phyloP scores from a whole-genome alignment of 176 grass and related monocot genomes.

The Phyllostachys edulis region DNA sequence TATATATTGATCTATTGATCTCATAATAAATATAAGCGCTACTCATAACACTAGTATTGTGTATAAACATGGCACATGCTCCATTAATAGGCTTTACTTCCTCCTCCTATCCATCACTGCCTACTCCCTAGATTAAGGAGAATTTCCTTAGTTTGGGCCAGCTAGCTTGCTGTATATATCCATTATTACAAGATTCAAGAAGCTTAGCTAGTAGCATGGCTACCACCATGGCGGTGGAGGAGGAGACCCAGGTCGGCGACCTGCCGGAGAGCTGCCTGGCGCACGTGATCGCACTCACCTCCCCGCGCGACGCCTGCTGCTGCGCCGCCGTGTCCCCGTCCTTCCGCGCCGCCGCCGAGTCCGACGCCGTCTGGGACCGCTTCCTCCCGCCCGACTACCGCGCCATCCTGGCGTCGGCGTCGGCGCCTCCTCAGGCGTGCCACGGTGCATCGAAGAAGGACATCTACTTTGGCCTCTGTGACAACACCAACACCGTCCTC shows the following conservation, averaged over 20 bases:
- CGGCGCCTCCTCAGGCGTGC: not conserved
- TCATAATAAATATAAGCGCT: too few species aligned
- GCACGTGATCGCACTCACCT: slow-evolving; percentile 45
- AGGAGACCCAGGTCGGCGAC: slow-evolving; percentile 1
- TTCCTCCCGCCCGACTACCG: slow-evolving; percentile 40
- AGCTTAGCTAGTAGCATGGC: not conserved
- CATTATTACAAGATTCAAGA: not conserved
- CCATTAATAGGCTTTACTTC: not conserved
- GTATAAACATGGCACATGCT: not conserved
- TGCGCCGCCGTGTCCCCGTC: slow-evolving; percentile 37
- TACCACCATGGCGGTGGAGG: not conserved
- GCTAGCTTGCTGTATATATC: not conserved
- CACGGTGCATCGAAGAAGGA: slow-evolving; percentile 15
- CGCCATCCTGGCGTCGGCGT: not conserved
- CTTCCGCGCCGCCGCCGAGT: slow-evolving; percentile 43
- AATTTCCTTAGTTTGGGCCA: not conserved
- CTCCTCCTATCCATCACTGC: not conserved
- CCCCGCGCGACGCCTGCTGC: slow-evolving; percentile 38
- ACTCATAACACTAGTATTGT: too few species aligned
- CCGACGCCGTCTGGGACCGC: slow-evolving; percentile 36
- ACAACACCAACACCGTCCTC: not conserved
- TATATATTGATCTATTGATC: too few species aligned
- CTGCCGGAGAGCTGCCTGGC: slow-evolving; percentile 50
- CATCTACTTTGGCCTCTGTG: slow-evolving; percentile 35
- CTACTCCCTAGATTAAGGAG: not conserved